Evolutionary conservation across 163 green algal species (phyloP).

Genomic region (Trebouxiophyceae sp.): DNA sequence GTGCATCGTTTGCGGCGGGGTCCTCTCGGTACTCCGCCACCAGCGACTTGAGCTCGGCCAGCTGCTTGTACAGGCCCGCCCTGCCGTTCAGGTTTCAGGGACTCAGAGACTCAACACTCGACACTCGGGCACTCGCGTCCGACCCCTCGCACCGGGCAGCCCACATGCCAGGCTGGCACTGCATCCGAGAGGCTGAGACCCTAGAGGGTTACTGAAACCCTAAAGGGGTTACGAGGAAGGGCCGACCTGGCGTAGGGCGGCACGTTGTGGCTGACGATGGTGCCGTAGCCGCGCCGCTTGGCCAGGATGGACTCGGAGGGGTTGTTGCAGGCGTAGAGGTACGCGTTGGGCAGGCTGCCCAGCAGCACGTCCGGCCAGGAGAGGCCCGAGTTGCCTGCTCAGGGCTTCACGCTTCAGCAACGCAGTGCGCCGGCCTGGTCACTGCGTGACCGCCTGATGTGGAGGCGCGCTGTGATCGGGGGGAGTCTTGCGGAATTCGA

Average conservation of each 20-base stretch:
- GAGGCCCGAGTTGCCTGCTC: constrained; percentile 78
- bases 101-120: too few species aligned
- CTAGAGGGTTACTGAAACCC: not conserved
- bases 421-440: too few species aligned
- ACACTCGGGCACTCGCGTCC: too few species aligned
- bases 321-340: constrained; percentile 97
- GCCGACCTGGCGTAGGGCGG: constrained; percentile 72
- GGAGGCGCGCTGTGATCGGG: too few species aligned
- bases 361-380: constrained; percentile 85
- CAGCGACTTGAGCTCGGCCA: constrained; percentile 70
- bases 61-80: constrained; percentile 93
- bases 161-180: too few species aligned
- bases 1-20: constrained; percentile 21
- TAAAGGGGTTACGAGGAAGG: too few species aligned
- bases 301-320: constrained; percentile 90
- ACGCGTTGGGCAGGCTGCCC: constrained; percentile 85
- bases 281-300: constrained; percentile 92
- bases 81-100: too few species aligned
- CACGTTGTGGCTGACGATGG: constrained; percentile 87
- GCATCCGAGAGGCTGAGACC: not conserved
- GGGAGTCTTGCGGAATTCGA: too few species aligned
- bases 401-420: too few species aligned
- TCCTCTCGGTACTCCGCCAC: constrained; percentile 57
- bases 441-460: too few species aligned
- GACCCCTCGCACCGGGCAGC: too few species aligned